These are phyloP conservation scores for Curvularia sp. DNA, from an alignment of 2,329 filamentous ascomycete genomes.

Conservation along the genomic window DNA sequence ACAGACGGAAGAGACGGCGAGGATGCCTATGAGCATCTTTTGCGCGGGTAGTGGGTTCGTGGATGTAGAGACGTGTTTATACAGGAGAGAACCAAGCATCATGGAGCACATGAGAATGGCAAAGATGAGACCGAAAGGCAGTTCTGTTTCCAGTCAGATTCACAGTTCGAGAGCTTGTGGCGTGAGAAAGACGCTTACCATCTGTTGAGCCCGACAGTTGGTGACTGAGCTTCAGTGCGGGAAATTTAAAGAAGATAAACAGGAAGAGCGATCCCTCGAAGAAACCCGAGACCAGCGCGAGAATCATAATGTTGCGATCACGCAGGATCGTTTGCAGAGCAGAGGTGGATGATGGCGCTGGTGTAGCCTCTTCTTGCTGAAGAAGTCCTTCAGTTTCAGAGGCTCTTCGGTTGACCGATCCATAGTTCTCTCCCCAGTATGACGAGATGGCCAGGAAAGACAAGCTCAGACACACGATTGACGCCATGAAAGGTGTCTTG, in stretches of 20 bases:
- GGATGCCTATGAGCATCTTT: conserved; percentile 38
- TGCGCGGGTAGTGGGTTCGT: conserved; percentile 32
- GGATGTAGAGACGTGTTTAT: conserved; percentile 50
- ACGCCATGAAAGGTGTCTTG: conserved; percentile 60
- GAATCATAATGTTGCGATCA: conserved; percentile 59
- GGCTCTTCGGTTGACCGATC: conserved; percentile 34
- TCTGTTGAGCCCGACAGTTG: conserved; percentile 37
- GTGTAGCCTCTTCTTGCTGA: conserved; percentile 36
- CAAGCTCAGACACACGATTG: conserved; percentile 53
- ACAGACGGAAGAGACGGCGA: conserved; percentile 37
- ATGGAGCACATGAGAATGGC: conserved; percentile 66
- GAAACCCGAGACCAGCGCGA: conserved; percentile 62
- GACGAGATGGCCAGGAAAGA: conserved; percentile 57
- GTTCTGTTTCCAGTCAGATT: conserved; percentile 30
- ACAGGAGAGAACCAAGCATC: conserved; percentile 65
- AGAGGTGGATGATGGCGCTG: conserved; percentile 28
- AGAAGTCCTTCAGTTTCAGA: conserved; percentile 34
- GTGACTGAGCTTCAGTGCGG: conserved; percentile 56
- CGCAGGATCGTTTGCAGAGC: conserved; percentile 34
- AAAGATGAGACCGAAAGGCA: conserved; percentile 62
- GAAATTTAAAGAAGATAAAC: conserved; percentile 69
- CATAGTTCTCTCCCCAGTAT: conserved; percentile 63
- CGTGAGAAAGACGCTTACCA: conserved; percentile 23
- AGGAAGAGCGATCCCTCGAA: conserved; percentile 69
- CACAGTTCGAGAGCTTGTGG: too few species aligned